Base-by-base conservation (phyloP, 441 rosid genomes). In the Sinapis alba region DNA sequence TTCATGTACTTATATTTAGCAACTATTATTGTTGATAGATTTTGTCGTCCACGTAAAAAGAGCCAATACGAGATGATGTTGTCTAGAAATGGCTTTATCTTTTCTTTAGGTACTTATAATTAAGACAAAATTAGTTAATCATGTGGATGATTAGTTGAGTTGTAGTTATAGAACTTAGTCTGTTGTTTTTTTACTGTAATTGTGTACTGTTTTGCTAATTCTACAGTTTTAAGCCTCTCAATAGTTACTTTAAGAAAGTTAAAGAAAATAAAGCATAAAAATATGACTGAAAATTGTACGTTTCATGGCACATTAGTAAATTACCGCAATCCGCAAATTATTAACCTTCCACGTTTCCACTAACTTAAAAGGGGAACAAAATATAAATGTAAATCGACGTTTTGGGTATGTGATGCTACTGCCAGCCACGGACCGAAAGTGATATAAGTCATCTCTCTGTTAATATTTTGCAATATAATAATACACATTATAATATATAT, bases 361-460 rank as follows among this genome's bases (percentile, higher is more conserved):
- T 72, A 18, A 32, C 43, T 32, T 28, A 1, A 30, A 45, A 27
- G 20, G 2, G 26, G 45, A 67, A 59, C 5, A 26, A 36, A 5
- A 41, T 54, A 61, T 50, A 12, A 12, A 12, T 50, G 18, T 51
- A 57, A 65, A 61, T 16, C 12, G 45, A 16, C 47, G 57, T 36
- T 32, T 30, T 62, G 62, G 59, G 70, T 54, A 78, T 36, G 62
- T 62, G 71, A 73, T 68, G 71, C 65, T 23, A 54, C 61, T 26
- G 15, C 74, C 51, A 62, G 74, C 78, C 70, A 73, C 59, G 43
- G 70, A 78, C 78, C 74, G 71, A 73, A 78, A 78, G 74, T 68
- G 62, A 67, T 78, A 66, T 20, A 67, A 41, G 11, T 61, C 21
- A 62, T 59, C 21, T 12, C 54, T 50, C 19, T 45, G 13, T 28